phyloP scores from a whole-genome alignment of 768 basidiomycete genomes.

The Lactarius quietus region DNA sequence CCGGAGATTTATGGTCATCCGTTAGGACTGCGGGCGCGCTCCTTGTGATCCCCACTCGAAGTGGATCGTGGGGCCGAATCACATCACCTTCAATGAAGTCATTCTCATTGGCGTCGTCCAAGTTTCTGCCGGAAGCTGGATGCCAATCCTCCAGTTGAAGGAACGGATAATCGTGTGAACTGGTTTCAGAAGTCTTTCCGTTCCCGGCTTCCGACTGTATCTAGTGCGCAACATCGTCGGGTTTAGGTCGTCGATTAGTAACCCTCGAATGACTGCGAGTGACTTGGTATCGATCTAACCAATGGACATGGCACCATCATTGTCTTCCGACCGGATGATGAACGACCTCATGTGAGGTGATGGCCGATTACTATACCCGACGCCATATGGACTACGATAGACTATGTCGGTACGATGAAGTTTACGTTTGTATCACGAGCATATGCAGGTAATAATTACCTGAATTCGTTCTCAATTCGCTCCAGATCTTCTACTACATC shows the following conservation, averaged over 20 bases:
- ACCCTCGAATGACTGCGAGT: not conserved
- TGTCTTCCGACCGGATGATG: not conserved
- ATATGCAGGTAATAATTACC: slow-evolving; percentile 41
- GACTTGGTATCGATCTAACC: not conserved
- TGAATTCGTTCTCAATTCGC: slow-evolving; percentile 74
- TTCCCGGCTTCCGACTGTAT: not conserved
- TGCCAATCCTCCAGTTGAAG: slow-evolving; percentile 21
- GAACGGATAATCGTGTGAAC: slow-evolving; percentile 10
- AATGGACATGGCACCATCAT: not conserved
- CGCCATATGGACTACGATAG: slow-evolving; percentile 23
- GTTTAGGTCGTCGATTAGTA: not conserved
- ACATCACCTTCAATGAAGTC: slow-evolving; percentile 18
- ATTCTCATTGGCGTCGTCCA: slow-evolving; percentile 22
- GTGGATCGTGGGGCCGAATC: slow-evolving; percentile 7
- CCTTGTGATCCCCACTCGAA: not conserved
- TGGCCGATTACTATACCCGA: not conserved
- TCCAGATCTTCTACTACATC: slow-evolving; percentile 96
- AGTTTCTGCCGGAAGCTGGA: slow-evolving; percentile 23
- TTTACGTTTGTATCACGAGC: not conserved
- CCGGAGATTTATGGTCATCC: not conserved
- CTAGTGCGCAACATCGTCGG: not conserved
- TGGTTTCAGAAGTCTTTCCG: not conserved
- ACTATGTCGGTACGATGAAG: slow-evolving; percentile 14
- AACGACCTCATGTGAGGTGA: not conserved
- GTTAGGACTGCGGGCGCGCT: slow-evolving; percentile 10